Base-by-base conservation (phyloP, 257 asterid species). In the Voacanga thouarsii region DNA sequence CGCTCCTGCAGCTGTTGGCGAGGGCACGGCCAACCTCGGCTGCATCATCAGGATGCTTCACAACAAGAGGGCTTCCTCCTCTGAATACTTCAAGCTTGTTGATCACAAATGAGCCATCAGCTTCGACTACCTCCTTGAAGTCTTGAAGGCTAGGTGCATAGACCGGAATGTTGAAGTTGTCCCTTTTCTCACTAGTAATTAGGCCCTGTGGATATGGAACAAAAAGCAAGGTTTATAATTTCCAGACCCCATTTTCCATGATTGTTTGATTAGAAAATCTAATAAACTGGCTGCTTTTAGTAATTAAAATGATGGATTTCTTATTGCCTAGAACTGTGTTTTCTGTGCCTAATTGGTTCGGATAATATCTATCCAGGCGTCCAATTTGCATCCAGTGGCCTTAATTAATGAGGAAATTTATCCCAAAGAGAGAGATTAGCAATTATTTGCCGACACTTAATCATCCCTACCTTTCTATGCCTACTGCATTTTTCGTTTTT, bases 31-130 rank as follows among this genome's bases (percentile, higher is more conserved):
- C 99, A 12, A 93, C 80, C 90, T 96, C 99, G 0, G 86, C 94
- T n/a, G 86, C 89, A 41, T 96, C 96, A 1, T 89, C 93, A 0
- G 98, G 97, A 66, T 84, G 92, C 84, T 73, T 87, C 23, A 96
- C 97, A 72, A 96, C 98, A 64, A 93, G 88, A 9, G 99, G 99
- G 83, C 99, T 95, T 1, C 99, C 99, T 12, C 97, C 98, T 45
- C 88, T 76, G 83, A 93, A 89, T 2, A 93, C 91, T 26, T 93
- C 92, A 0, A 96, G 95, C 85, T 84, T 89, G 84, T 93, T 96
- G 1, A 90, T 81, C 49, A 72, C 19, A 82, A 96, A 91, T 7
- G 97, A 89, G 23, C 96, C 96, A 45, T 92, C 85, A 66, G 88
- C 91, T 65, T 87, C 98, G 12, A 96, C 97, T 70, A 96, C 97